Conservation (phyloP, 257 asterid genomes). For the Ocimum tenuiflorum region DNA sequence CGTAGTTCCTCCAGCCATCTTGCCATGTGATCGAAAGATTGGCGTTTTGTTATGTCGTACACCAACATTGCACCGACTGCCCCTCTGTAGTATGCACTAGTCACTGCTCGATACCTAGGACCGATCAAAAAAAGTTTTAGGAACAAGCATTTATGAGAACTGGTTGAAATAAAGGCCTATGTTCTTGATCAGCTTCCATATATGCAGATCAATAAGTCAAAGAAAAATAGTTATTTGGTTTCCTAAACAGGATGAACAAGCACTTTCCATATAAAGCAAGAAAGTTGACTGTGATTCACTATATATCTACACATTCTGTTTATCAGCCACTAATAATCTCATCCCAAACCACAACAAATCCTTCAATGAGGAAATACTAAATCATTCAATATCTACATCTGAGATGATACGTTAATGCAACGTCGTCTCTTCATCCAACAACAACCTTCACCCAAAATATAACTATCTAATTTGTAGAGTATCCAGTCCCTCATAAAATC, state of each 20-base stretch:
- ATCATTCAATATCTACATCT: neutral
- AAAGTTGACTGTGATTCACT: neutral
- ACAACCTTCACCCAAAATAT: neutral
- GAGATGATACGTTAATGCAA: neutral
- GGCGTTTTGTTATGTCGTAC: conserved; percentile 74
- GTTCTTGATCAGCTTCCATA: neutral
- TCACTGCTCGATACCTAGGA: conserved; percentile 77
- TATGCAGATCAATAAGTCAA: neutral
- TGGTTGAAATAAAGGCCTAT: neutral
- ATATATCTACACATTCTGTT: no score
- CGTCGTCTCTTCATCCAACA: neutral
- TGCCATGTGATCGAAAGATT: conserved; percentile 84
- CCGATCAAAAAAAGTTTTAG: neutral
- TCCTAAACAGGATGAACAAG: neutral
- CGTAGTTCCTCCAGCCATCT: conserved; percentile 86
- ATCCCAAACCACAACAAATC: no score
- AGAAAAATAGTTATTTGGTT: neutral
- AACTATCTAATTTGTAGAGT: neutral
- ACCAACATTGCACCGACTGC: conserved; percentile 92
- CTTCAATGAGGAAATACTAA: no score
- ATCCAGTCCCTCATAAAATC: neutral
- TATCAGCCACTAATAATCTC: no score
- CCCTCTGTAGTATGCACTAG: conserved; percentile 85
- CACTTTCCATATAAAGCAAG: neutral
- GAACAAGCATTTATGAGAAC: neutral